These are phyloP conservation scores for Mariannaea elegans DNA, from an alignment of 2,329 filamentous ascomycete species.

Conservation along the genomic window DNA sequence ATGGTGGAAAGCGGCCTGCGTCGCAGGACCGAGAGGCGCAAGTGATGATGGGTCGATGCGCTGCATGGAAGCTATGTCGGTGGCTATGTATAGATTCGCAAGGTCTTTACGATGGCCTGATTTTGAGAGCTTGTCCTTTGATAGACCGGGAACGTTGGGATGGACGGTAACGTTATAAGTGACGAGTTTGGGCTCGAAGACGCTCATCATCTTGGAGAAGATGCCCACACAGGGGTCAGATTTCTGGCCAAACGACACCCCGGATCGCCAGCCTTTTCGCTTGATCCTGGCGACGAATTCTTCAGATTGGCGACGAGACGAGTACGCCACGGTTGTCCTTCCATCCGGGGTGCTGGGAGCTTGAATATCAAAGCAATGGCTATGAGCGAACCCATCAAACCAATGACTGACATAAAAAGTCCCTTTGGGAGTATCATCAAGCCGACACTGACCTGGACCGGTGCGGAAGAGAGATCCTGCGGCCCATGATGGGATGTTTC, in stretches of 20 bases:
- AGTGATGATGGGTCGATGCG: slow-evolving; percentile 75
- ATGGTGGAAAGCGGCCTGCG: slow-evolving; percentile 71
- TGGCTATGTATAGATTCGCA: slow-evolving; percentile 62
- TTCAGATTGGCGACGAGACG: slow-evolving; percentile 75
- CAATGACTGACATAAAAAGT: slow-evolving; percentile 74
- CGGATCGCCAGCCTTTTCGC: slow-evolving; percentile 63
- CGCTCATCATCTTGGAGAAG: slow-evolving; percentile 75
- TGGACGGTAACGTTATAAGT: slow-evolving; percentile 74
- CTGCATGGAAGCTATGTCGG: slow-evolving; percentile 66
- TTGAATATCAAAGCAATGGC: slow-evolving; percentile 77
- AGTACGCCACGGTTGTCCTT: slow-evolving; percentile 66
- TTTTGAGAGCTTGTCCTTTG: slow-evolving; percentile 26
- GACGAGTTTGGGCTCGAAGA: slow-evolving; percentile 55
- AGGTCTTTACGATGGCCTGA: slow-evolving; percentile 50
- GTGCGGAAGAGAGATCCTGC: slow-evolving; percentile 79
- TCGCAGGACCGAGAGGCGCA: slow-evolving; percentile 72
- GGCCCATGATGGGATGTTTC: slow-evolving; percentile 74
- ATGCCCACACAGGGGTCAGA: slow-evolving; percentile 78
- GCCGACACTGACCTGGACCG: slow-evolving; percentile 72
- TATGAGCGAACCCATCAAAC: slow-evolving; percentile 81
- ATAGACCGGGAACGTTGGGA: slow-evolving; percentile 69
- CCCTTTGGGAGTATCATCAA: slow-evolving; percentile 67
- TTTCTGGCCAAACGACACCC: slow-evolving; percentile 74
- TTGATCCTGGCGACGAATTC: slow-evolving; percentile 68
- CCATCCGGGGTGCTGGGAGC: slow-evolving; percentile 44